phyloP scores from a whole-genome alignment of 805 yeast species.

The Kazachstania martiniae region DNA sequence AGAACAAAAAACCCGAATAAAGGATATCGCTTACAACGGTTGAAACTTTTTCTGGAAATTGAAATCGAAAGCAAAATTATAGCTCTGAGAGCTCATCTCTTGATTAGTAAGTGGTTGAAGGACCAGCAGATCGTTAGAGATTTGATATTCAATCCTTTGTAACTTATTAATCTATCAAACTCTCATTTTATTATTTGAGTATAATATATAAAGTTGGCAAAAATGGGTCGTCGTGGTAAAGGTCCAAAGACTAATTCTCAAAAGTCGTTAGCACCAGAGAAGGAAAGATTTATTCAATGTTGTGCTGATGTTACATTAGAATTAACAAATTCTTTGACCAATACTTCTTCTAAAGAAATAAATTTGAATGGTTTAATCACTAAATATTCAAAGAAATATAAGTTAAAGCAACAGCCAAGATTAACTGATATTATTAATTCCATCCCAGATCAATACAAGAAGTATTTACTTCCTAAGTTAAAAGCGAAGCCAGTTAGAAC shows the following conservation, averaged over 20 bases:
- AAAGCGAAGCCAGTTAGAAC: conserved; percentile 99
- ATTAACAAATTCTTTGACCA: conserved; percentile 64
- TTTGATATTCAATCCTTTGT: too few relatives aligned
- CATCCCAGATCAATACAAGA: conserved; percentile 91
- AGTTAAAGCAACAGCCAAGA: conserved; percentile 84
- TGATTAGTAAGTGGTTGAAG: too few relatives aligned
- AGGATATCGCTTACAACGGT: too few relatives aligned
- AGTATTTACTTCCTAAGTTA: conserved; percentile 80
- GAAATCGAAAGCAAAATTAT: too few relatives aligned
- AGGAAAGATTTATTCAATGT: conserved; percentile 84
- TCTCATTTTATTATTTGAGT: too few relatives aligned
- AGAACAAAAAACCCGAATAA: too few relatives aligned
- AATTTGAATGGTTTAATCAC: conserved; percentile 86
- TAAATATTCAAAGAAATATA: conserved; percentile 79
- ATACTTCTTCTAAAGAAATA: conserved; percentile 38
- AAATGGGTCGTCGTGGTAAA: conserved; percentile 29
- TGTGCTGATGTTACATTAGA: conserved; percentile 88
- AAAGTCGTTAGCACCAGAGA: conserved; percentile 75
- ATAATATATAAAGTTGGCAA: neutral
- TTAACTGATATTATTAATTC: conserved; percentile 90
- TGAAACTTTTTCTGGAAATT: too few relatives aligned
- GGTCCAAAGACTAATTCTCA: conserved; percentile 35
- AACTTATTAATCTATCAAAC: too few relatives aligned
- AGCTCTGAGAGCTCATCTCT: too few relatives aligned
- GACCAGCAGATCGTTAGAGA: too few relatives aligned